Percentiles rank a stretch among this genome's conserved stretches.
Conservation (phyloP, 164 flowering plant species). For the Akebia trifoliata region DNA sequence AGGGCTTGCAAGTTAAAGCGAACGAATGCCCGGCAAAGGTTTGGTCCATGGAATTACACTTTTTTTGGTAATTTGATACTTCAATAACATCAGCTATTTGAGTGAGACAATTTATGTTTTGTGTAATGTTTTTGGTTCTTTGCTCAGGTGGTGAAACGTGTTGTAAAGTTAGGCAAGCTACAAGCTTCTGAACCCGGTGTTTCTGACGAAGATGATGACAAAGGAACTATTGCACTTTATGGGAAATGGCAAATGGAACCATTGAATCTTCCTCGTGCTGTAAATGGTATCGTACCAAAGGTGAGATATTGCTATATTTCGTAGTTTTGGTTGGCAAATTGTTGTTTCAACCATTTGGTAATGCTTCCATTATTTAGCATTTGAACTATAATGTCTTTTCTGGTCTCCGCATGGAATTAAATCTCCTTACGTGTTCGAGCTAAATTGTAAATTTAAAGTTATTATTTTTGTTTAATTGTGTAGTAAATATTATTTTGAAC, state of each 20-base stretch:
- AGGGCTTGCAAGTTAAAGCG: conserved; percentile 73
- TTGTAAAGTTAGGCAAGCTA: conserved; percentile 35
- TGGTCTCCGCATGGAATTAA: too few species aligned
- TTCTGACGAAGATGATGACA: conserved; percentile 28
- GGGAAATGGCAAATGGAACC: conserved; percentile 95
- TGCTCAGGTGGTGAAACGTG: conserved; percentile 54
- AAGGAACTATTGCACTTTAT: conserved; percentile 51
- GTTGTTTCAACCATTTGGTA: neutral
- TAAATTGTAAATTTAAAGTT: too few species aligned
- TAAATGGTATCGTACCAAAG: conserved; percentile 87
- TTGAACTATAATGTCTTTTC: too few species aligned
- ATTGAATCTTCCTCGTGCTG: conserved; percentile 68
- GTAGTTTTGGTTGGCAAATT: neutral
- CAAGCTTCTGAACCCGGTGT: conserved; percentile 42
- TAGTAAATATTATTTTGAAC: too few species aligned
- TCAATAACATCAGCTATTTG: conserved; percentile 3
- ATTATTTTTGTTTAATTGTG: too few species aligned
- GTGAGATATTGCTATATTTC: conserved; percentile 24
- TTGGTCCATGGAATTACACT: conserved; percentile 3
- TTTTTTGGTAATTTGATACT: conserved; percentile 3
- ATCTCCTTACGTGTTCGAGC: too few species aligned
- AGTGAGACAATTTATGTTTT: neutral
- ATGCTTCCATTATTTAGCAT: too few species aligned
- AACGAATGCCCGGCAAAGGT: conserved; percentile 84
- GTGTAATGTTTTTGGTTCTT: neutral